A percentile compares a stretch with the other conserved stretches of the same genome.
phyloP scores from a whole-genome alignment of 1,284 basidiomycete genomes.

The Earliella scabrosa region DNA sequence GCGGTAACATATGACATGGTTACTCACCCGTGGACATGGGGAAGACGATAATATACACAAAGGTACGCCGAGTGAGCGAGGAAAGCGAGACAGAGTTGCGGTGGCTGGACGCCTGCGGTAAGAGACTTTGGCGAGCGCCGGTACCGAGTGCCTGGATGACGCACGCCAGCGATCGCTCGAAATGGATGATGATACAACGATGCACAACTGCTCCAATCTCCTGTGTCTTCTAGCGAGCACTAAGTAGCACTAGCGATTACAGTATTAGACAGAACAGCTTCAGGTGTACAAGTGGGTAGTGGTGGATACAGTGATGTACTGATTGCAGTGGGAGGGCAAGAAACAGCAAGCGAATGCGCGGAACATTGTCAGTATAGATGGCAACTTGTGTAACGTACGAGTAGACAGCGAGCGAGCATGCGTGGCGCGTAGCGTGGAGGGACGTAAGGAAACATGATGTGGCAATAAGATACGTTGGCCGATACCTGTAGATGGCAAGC shows the following conservation, averaged over 20 bases:
- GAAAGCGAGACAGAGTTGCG: not conserved
- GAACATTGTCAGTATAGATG: slow-evolving; percentile 23
- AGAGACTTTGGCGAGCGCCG: not conserved
- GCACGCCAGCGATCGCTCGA: not conserved
- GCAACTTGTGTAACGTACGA: slow-evolving; percentile 13
- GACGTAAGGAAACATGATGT: slow-evolving; percentile 5
- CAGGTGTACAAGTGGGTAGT: slow-evolving; percentile 23
- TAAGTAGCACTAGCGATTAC: slow-evolving; percentile 24
- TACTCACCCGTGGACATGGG: slow-evolving; percentile 22
- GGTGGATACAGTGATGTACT: slow-evolving; percentile 24
- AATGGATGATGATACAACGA: not conserved
- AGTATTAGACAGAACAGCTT: slow-evolving; percentile 14
- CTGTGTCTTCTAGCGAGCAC: slow-evolving; percentile 16
- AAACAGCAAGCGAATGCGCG: slow-evolving; percentile 15
- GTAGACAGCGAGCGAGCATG: slow-evolving; percentile 18
- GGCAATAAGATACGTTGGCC: slow-evolving; percentile 18
- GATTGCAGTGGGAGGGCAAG: slow-evolving; percentile 7
- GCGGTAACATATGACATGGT: not conserved
- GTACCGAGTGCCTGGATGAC: not conserved
- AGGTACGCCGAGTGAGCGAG: not conserved
- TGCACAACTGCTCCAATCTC: slow-evolving; percentile 5
- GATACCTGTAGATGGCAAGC: not conserved
- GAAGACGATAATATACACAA: not conserved
- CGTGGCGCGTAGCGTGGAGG: slow-evolving; percentile 5
- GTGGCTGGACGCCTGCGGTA: slow-evolving; percentile 13